Conservation (phyloP, 2,329 filamentous ascomycete genomes). For the Sclerotinia glacialis region DNA sequence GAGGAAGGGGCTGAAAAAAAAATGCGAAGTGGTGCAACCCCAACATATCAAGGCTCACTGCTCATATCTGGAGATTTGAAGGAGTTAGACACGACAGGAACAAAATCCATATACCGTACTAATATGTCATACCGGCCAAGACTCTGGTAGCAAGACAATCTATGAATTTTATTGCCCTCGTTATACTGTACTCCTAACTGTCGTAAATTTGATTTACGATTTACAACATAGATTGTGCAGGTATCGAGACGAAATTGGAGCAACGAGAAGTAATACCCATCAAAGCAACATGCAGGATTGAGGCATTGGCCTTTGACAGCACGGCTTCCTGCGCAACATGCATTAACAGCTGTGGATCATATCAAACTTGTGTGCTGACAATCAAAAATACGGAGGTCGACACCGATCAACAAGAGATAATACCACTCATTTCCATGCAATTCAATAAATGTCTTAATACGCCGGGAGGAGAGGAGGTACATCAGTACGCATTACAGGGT, state of each 20-base stretch:
- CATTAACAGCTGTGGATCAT: conserved; percentile 31
- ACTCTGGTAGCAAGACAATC: conserved; percentile 27
- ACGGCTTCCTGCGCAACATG: conserved; percentile 30
- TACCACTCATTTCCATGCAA: conserved; percentile 20
- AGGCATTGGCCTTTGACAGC: conserved; percentile 26
- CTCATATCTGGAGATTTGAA: background rate
- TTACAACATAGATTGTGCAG: background rate
- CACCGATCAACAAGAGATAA: conserved; percentile 11
- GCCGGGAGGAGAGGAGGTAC: conserved; percentile 23
- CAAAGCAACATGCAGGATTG: conserved; percentile 31
- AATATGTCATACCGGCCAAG: background rate
- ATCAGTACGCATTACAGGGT: conserved; percentile 28
- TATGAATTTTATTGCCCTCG: conserved; percentile 25
- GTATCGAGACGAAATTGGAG: background rate
- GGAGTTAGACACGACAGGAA: background rate
- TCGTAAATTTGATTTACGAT: conserved; percentile 27
- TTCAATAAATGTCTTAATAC: conserved; percentile 29
- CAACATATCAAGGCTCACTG: background rate
- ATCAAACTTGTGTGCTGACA: conserved; percentile 30
- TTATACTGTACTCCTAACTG: conserved; percentile 33
- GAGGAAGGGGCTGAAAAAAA: background rate
- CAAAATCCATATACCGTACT: background rate
- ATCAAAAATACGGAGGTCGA: conserved; percentile 25
- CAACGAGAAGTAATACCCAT: background rate
- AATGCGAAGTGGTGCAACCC: background rate